A percentile compares a stretch with the other conserved stretches of the same genome.
These are phyloP conservation scores for Parietaria judaica DNA, from an alignment of 306 rosid genomes.

Conservation along the genomic window DNA sequence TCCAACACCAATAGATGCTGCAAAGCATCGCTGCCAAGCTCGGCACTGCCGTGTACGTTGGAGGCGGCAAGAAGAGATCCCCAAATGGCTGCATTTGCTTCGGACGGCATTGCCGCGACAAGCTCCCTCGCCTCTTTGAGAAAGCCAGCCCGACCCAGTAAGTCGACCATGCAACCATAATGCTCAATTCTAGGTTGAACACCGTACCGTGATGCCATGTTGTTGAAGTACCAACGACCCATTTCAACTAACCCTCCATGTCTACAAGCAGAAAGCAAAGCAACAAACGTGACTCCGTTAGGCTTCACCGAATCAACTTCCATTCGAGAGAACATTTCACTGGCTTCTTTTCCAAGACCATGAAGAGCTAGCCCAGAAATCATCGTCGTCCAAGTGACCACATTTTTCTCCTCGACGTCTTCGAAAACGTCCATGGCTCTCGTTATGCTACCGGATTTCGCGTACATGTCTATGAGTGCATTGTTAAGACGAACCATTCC, in stretches of 20 bases:
- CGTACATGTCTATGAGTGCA: constrained; percentile 68
- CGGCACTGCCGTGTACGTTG: constrained; percentile 35
- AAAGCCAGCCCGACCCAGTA: constrained; percentile 60
- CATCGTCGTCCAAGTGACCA: constrained; percentile 62
- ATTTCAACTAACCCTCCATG: constrained; percentile 53
- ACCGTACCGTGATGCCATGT: constrained; percentile 38
- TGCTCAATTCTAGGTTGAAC: constrained; percentile 46
- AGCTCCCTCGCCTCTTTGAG: constrained; percentile 54
- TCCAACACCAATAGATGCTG: constrained; percentile 38
- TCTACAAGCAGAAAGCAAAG: constrained; percentile 70
- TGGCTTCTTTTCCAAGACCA: constrained; percentile 58
- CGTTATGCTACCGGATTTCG: constrained; percentile 52
- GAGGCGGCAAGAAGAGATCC: constrained; percentile 69
- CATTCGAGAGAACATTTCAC: constrained; percentile 40
- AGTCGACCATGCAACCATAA: constrained; percentile 46
- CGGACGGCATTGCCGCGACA: constrained; percentile 44
- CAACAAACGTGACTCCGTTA: constrained; percentile 48
- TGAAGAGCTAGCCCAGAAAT: constrained; percentile 66
- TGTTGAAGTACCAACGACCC: constrained; percentile 34
- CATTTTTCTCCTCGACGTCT: constrained; percentile 35
- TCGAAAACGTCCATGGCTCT: constrained; percentile 29
- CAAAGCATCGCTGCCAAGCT: constrained; percentile 47
- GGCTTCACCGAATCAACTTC: constrained; percentile 45
- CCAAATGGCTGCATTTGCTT: constrained; percentile 65
- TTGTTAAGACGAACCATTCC: constrained; percentile 37